A percentile compares a stretch with the other conserved stretches of the same genome.
phyloP scores from a whole-genome alignment of 164 flowering plant species.

The Stephania cephalantha region DNA sequence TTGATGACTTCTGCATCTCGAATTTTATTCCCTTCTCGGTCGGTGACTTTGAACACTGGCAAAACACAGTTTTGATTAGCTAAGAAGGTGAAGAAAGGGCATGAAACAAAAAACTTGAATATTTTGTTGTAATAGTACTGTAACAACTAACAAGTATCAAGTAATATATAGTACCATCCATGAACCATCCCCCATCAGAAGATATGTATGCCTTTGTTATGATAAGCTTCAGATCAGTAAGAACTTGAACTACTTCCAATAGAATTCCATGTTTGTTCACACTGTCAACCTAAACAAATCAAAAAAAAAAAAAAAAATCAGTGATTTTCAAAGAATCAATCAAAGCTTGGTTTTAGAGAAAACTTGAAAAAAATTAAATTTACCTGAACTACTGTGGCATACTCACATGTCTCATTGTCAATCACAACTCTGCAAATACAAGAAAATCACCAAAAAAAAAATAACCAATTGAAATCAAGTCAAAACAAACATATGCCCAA shows the following conservation, averaged over 20 bases:
- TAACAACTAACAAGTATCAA: not conserved
- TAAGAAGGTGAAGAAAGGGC: not conserved
- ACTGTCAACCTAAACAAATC: slow-evolving; percentile 68
- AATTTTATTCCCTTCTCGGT: slow-evolving; percentile 49
- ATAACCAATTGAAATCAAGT: not conserved
- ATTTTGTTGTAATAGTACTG: not conserved
- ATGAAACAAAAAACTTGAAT: not conserved
- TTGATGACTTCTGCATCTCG: slow-evolving; percentile 26
- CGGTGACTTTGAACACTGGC: slow-evolving; percentile 63
- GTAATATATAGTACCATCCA: slow-evolving; percentile 64
- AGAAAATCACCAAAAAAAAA: not conserved
- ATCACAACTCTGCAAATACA: slow-evolving; percentile 39
- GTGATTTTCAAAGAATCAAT: not conserved
- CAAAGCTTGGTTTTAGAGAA: not conserved
- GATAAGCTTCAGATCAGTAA: slow-evolving; percentile 67
- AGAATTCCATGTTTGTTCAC: slow-evolving; percentile 76
- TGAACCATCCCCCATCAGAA: slow-evolving; percentile 92
- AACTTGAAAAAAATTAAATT: not conserved
- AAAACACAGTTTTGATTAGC: slow-evolving; percentile 1
- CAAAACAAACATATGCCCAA: not conserved
- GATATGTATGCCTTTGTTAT: slow-evolving; percentile 80
- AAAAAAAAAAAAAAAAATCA: not conserved
- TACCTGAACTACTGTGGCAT: slow-evolving; percentile 47
- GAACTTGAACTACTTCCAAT: slow-evolving; percentile 77
- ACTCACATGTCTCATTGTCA: slow-evolving; percentile 41